Conservation (phyloP, 2,329 filamentous ascomycete species). For the Xylaria sp. region DNA sequence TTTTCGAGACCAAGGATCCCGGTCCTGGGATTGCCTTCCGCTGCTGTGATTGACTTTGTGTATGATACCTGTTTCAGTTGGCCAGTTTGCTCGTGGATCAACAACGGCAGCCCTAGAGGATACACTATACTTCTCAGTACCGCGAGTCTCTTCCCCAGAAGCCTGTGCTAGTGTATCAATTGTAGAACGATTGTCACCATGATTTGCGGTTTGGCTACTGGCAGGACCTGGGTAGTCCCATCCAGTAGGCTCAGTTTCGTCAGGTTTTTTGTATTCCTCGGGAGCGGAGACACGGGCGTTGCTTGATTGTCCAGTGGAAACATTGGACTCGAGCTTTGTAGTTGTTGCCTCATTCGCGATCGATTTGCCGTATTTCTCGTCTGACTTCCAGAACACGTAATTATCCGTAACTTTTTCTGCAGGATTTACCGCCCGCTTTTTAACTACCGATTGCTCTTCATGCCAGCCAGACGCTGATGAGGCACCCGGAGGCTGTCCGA, state of each 20-base stretch:
- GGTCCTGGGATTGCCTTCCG: not conserved
- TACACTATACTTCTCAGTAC: not conserved
- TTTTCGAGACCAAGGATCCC: not conserved
- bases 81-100: conserved; percentile 6
- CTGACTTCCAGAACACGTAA: not conserved
- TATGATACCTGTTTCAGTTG: not conserved
- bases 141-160: not conserved
- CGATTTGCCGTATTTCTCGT: not conserved
- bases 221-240: not conserved
- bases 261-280: not conserved
- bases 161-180: not conserved
- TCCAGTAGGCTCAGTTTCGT: not conserved
- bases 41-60: not conserved
- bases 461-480: not conserved
- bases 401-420: not conserved
- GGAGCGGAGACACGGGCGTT: too few species aligned
- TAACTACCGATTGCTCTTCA: not conserved
- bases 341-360: not conserved
- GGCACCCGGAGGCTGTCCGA: not conserved
- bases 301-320: not conserved
- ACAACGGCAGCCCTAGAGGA: not conserved
- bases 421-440: not conserved
- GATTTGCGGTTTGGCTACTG: not conserved
- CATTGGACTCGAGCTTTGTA: not conserved
- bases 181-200: not conserved